These are phyloP conservation scores for Berkeleyomyces rouxiae DNA, from an alignment of 2,329 filamentous ascomycete species.

Conservation along the genomic window DNA sequence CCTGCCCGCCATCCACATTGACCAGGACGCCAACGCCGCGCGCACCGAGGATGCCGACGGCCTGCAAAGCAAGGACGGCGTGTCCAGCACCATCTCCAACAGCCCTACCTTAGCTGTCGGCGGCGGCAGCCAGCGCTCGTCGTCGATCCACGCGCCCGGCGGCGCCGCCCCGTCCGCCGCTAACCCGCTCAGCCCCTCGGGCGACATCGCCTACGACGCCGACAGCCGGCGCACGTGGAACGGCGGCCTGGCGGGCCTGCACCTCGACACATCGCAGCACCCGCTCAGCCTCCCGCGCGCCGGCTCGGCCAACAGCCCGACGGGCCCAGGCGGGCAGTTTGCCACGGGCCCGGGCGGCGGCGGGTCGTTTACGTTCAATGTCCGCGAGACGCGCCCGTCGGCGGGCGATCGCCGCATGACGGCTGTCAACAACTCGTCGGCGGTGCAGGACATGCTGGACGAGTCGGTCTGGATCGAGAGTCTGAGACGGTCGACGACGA, in stretches of 20 bases:
- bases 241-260: conserved; percentile 21
- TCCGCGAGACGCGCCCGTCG: conserved; percentile 28
- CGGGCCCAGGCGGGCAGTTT: conserved; percentile 20
- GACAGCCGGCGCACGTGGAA: conserved; percentile 24
- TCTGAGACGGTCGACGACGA: conserved; percentile 73
- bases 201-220: conserved; percentile 20
- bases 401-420: conserved; percentile 11
- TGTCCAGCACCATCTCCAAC: conserved; percentile 3
- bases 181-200: conserved; percentile 12
- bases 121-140: not conserved
- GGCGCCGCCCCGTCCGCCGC: not conserved
- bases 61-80: not conserved
- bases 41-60: not conserved
- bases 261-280: conserved; percentile 28
- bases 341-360: conserved; percentile 20
- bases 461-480: conserved; percentile 89
- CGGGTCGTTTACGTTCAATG: conserved; percentile 40
- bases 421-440: conserved; percentile 10
- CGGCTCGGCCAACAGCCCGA: conserved; percentile 16
- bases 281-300: conserved; percentile 36
- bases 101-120: conserved; percentile 9
- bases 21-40: conserved; percentile 42
- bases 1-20: conserved; percentile 79
- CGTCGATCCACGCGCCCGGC: conserved; percentile 5
- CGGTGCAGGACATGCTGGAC: conserved; percentile 66